These are phyloP conservation scores for Aureobasidium pullulans DNA, from an alignment of 2,329 filamentous ascomycete genomes.

Conservation along the genomic window DNA sequence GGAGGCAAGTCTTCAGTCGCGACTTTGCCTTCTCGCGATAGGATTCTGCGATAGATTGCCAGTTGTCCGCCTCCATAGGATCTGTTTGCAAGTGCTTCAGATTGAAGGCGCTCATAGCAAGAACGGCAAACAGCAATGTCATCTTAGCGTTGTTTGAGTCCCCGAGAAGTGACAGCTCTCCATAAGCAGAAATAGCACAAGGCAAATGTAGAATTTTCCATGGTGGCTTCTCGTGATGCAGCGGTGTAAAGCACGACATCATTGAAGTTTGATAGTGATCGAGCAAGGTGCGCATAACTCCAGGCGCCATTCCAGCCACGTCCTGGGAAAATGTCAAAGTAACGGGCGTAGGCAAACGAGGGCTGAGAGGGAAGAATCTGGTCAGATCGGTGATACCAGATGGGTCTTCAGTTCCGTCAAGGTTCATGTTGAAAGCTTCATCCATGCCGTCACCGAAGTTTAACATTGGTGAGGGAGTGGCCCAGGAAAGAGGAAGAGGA, in stretches of 20 bases:
- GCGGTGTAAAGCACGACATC: constrained; percentile 6
- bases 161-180: constrained; percentile 3
- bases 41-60: constrained; percentile 1
- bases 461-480: neutral
- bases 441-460: constrained; percentile 2
- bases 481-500: constrained; percentile 4
- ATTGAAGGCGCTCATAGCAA: constrained; percentile 13
- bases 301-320: constrained; percentile 5
- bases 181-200: constrained; percentile 3
- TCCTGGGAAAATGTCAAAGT: constrained; percentile 6
- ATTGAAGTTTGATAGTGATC: constrained; percentile 2
- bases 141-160: constrained; percentile 10
- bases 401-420: neutral
- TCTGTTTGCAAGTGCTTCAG: neutral
- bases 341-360: constrained; percentile 1
- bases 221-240: constrained; percentile 4
- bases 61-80: neutral
- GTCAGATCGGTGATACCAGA: neutral
- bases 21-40: constrained; percentile 8
- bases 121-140: constrained; percentile 7
- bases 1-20: constrained; percentile 3
- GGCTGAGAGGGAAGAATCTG: constrained; percentile 4
- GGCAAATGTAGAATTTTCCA: constrained; percentile 12
- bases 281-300: neutral
- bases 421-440: constrained; percentile 1